Percentiles rank a stretch among this genome's conserved stretches.
Conservation (phyloP, 352 stramenopile species). For the Thalassiosira exigua region DNA sequence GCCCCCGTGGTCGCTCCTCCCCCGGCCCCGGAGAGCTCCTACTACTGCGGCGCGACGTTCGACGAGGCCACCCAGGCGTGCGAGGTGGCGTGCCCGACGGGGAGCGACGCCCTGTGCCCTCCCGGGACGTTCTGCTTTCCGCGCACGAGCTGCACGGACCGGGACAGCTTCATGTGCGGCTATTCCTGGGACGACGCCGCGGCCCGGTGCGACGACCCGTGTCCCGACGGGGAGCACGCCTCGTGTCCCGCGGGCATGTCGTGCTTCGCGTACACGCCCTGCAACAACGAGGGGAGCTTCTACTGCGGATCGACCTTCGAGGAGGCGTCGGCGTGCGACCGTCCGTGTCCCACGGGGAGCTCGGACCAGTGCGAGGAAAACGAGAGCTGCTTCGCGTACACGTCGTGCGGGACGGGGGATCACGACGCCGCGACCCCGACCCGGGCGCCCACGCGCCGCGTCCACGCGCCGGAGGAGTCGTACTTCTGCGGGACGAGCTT, state of each 20-base stretch:
- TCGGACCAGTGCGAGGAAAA: slow-evolving; percentile 27
- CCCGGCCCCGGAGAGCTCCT: slow-evolving; percentile 18
- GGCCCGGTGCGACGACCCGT: slow-evolving; percentile 48
- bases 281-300: slow-evolving; percentile 56
- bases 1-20: slow-evolving; percentile 8
- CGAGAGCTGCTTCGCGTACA: slow-evolving; percentile 6
- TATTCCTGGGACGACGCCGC: slow-evolving; percentile 50
- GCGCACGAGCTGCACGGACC: slow-evolving; percentile 49
- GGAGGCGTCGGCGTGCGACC: slow-evolving; percentile 42
- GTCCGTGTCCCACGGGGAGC: slow-evolving; percentile 45
- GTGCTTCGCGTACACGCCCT: slow-evolving; percentile 57
- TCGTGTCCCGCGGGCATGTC: slow-evolving; percentile 48
- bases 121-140: slow-evolving; percentile 45
- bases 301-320: slow-evolving; percentile 52
- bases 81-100: slow-evolving; percentile 44
- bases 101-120: slow-evolving; percentile 31
- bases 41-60: slow-evolving; percentile 51
- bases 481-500: slow-evolving; percentile 49
- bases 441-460: no score
- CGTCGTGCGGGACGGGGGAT: not conserved
- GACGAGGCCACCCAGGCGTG: slow-evolving; percentile 56
- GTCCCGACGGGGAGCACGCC: slow-evolving; percentile 46
- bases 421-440: not conserved
- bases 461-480: slow-evolving; percentile 44
- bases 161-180: slow-evolving; percentile 63